A percentile compares a stretch with the other conserved stretches of the same genome.
Conservation (phyloP, 2,329 filamentous ascomycete species). For the Neonectria coccinea region DNA sequence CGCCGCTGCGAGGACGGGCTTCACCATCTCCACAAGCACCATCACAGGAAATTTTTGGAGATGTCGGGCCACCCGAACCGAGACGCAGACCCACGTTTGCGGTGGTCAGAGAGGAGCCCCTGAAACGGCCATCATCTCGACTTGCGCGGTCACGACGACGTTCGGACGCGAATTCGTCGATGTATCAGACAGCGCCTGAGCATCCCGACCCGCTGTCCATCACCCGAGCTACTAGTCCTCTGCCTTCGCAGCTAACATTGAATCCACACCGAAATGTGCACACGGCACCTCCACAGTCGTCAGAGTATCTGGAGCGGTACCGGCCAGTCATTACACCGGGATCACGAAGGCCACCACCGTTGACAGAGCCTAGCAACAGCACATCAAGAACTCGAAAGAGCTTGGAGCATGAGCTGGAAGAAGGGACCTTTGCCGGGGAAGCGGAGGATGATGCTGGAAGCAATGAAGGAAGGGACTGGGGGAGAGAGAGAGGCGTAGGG, state of each 20-base stretch:
- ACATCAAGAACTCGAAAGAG: conserved; percentile 17
- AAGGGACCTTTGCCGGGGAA: conserved; percentile 4
- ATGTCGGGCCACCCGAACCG: conserved; percentile 23
- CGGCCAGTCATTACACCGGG: conserved; percentile 33
- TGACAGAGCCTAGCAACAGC: neutral
- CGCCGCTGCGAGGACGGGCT: conserved; percentile 13
- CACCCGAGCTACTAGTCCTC: conserved; percentile 29
- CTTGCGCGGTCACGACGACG: conserved; percentile 36
- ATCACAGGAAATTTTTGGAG: conserved; percentile 14
- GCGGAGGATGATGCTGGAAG: conserved; percentile 4
- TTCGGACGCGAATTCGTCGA: conserved; percentile 41
- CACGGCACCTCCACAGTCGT: conserved; percentile 42
- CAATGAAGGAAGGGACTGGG: conserved; percentile 24
- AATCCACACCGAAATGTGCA: conserved; percentile 27
- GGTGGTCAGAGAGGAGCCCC: conserved; percentile 52
- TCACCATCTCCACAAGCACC: neutral
- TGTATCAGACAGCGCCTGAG: conserved; percentile 49
- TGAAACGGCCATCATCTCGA: conserved; percentile 54
- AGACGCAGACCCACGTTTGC: conserved; percentile 33
- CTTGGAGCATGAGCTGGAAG: conserved; percentile 28
- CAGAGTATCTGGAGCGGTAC: conserved; percentile 52
- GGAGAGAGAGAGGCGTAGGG: conserved; percentile 36
- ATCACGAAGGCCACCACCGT: neutral
- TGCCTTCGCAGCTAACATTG: conserved; percentile 34
- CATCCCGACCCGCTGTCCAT: conserved; percentile 37